Percentiles rank a stretch among this genome's conserved stretches.
phyloP scores from a whole-genome alignment of 2,329 filamentous ascomycete genomes.

The Ophioceras dolichostomum region DNA sequence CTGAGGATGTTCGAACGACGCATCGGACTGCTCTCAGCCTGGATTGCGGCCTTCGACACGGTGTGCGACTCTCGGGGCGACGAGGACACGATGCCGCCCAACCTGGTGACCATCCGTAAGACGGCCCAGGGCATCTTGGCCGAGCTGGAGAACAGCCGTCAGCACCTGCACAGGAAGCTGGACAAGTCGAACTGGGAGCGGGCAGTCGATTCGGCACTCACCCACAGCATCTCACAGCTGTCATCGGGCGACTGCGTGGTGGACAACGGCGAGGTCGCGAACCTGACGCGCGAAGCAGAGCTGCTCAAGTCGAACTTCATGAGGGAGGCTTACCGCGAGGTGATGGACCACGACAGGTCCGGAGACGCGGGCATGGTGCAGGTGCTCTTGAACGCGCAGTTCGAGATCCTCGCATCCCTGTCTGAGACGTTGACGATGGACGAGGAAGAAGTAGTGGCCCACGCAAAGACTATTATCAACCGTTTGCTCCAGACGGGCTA shows the following conservation, averaged over 20 bases:
- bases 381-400: constrained; percentile 76
- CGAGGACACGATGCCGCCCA: constrained; percentile 55
- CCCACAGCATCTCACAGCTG: constrained; percentile 72
- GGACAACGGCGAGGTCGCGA: constrained; percentile 57
- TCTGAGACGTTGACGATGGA: constrained; percentile 71
- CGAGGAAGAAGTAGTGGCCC: constrained; percentile 69
- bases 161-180: constrained; percentile 79
- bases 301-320: constrained; percentile 73
- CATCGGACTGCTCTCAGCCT: constrained; percentile 75
- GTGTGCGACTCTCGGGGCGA: constrained; percentile 62
- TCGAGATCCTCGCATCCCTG: constrained; percentile 78
- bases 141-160: constrained; percentile 80
- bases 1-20: constrained; percentile 72
- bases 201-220: constrained; percentile 73
- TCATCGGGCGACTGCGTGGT: constrained; percentile 52
- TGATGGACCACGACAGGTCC: constrained; percentile 73
- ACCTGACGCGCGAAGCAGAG: constrained; percentile 70
- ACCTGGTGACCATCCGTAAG: constrained; percentile 66
- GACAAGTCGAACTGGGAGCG: constrained; percentile 78
- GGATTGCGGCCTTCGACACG: constrained; percentile 84
- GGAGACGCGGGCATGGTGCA: constrained; percentile 71
- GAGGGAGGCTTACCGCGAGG: constrained; percentile 62
- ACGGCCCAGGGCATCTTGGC: constrained; percentile 78
- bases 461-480: constrained; percentile 65
- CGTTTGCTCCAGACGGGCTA: constrained; percentile 69